These are phyloP conservation scores for Streptanthus diversifolius DNA, from an alignment of 345 rosid species.

Conservation along the genomic window DNA sequence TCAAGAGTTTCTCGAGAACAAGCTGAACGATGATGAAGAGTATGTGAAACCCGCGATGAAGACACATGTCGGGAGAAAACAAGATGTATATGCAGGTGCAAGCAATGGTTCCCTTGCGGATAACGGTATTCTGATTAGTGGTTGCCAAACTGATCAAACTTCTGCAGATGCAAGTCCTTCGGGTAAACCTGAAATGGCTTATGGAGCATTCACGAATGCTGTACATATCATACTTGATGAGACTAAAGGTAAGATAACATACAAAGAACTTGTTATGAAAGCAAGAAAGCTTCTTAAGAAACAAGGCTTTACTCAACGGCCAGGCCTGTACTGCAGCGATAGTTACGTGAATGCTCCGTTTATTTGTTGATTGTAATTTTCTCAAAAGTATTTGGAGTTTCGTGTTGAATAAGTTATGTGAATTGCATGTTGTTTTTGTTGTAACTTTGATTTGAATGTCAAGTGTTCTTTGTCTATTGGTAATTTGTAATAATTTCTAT, in stretches of 20 bases:
- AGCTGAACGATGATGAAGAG: constrained; percentile 59
- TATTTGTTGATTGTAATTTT: constrained; percentile 26
- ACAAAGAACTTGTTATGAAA: constrained; percentile 54
- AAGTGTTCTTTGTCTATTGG: not conserved
- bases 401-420: constrained; percentile 16
- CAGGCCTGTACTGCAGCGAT: constrained; percentile 82
- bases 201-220: constrained; percentile 91
- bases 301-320: constrained; percentile 80
- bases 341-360: constrained; percentile 54
- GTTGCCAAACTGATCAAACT: constrained; percentile 88
- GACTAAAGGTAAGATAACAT: constrained; percentile 47
- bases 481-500: not conserved
- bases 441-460: not conserved
- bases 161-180: constrained; percentile 87
- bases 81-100: constrained; percentile 77
- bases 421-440: not conserved
- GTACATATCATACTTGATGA: constrained; percentile 66
- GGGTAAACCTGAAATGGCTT: constrained; percentile 53
- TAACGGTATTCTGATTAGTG: constrained; percentile 75
- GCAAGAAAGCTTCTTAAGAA: constrained; percentile 59
- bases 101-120: constrained; percentile 54
- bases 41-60: constrained; percentile 67
- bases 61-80: constrained; percentile 52
- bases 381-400: not conserved
- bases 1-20: constrained; percentile 72